Base-by-base conservation (phyloP, 1,284 basidiomycete species). In the Malassezia slooffiae region DNA sequence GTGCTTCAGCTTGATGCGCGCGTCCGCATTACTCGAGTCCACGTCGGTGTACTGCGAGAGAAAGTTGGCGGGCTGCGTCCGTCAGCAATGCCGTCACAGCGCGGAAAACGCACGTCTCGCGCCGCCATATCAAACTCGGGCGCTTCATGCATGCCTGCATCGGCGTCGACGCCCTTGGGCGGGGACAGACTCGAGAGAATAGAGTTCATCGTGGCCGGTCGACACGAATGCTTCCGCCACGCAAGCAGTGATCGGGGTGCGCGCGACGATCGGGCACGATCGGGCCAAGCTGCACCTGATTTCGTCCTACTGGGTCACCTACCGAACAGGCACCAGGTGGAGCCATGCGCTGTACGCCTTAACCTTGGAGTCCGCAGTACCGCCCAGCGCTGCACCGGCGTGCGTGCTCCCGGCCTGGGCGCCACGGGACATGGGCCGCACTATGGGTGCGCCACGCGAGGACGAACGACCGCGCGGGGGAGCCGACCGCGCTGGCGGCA, bases 1-100 rank as follows among this genome's bases (percentile, higher is more conserved):
- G 73, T 99, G 93, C 64, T 89, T 83, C 55, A 99, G 89, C 77
- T 97, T 97, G 75, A 99, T 97, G 32, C 67, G 61, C 23, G 71
- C 70, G 21, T 49, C 50, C 6, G 60, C 43, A 40, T 67, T 64
- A 22, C 67, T 64, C 20, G 64, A 67, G 45, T 69, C 66, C 12
- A 66, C 64, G 29, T 69, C 66, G 37, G 66, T 69, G 44, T 62
- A 66, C 26, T 64, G 57, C 0, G 58, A 54, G n/a, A 69, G 50
- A 46, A 69, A 69, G 11, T 53, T 52, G 7, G 56, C 57, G 5
- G 65, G 60, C 54, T 57, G 39, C n/a, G n/a, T 29, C 9, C 12
- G 38, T 39, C 17, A 39, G 38, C 10, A 13, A 11, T 13, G 5
- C 8, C 29, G 29, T 7, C 15, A 15, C 28, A 39, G 28, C 2